Conservation (phyloP, 176 grass and related monocot species). For the Hordeum vulgare region DNA sequence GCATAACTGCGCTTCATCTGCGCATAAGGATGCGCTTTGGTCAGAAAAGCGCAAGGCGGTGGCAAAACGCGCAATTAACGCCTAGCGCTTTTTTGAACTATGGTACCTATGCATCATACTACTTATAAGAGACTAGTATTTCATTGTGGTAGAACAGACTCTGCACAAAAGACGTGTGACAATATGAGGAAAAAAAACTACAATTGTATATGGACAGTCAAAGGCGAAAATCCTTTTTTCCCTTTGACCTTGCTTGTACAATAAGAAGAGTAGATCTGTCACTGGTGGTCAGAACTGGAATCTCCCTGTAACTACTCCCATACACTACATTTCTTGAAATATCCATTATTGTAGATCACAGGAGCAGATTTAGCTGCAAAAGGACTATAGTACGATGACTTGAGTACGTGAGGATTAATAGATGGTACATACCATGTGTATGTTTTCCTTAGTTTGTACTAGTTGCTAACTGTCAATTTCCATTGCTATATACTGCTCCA, state of each 20-base stretch:
- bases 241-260: not conserved
- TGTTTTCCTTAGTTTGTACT: not conserved
- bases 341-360: not conserved
- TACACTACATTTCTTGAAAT: not conserved
- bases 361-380: not conserved
- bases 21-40: too few relatives aligned
- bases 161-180: not conserved
- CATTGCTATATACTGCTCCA: not conserved
- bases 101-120: not conserved
- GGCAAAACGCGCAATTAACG: too few relatives aligned
- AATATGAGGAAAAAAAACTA: not conserved
- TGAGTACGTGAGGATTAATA: not conserved
- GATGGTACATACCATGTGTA: not conserved
- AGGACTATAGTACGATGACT: not conserved
- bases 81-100: too few relatives aligned
- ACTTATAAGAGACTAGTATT: not conserved
- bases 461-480: not conserved
- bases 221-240: not conserved
- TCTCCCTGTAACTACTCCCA: not conserved
- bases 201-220: not conserved
- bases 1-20: too few relatives aligned
- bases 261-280: not conserved
- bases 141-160: not conserved
- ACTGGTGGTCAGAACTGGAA: not conserved
- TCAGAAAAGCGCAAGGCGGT: too few relatives aligned